phyloP scores from a whole-genome alignment of 2,329 filamentous ascomycete species.

The Pseudopithomyces maydicus region DNA sequence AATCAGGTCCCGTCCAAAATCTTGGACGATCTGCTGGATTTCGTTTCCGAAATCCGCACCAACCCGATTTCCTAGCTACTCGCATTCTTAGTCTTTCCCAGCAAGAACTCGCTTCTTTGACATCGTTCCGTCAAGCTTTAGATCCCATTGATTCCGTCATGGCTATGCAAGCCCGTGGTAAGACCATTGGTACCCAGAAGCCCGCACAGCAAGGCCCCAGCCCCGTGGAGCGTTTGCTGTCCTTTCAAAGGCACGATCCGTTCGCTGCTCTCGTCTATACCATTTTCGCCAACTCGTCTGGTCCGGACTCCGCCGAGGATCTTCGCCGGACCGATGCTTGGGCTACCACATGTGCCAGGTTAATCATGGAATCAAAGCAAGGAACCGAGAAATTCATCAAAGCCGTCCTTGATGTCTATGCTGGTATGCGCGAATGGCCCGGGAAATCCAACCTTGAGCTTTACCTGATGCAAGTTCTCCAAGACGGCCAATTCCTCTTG shows the following conservation, averaged over 20 bases:
- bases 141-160: constrained; percentile 85
- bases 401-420: constrained; percentile 86
- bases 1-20: constrained; percentile 77
- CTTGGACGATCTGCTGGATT: constrained; percentile 75
- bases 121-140: constrained; percentile 76
- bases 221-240: constrained; percentile 81
- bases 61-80: constrained; percentile 85
- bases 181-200: constrained; percentile 55
- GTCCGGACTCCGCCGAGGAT: constrained; percentile 81
- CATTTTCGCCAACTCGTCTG: constrained; percentile 82
- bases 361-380: constrained; percentile 78
- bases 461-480: constrained; percentile 92
- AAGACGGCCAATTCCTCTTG: constrained; percentile 88
- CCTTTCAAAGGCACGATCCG: constrained; percentile 87
- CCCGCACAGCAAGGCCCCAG: constrained; percentile 59
- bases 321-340: constrained; percentile 80
- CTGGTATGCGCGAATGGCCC: constrained; percentile 85
- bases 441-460: constrained; percentile 88
- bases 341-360: constrained; percentile 82
- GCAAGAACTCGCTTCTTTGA: constrained; percentile 76
- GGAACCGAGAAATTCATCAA: constrained; percentile 81
- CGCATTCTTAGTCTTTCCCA: constrained; percentile 77
- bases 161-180: constrained; percentile 64
- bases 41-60: constrained; percentile 80
- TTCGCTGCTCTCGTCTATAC: constrained; percentile 85